Evolutionary conservation across 2,329 filamentous ascomycete species (phyloP), one percentile per base, ranked within the genome.

Genomic region (Phialocephala sp.): DNA sequence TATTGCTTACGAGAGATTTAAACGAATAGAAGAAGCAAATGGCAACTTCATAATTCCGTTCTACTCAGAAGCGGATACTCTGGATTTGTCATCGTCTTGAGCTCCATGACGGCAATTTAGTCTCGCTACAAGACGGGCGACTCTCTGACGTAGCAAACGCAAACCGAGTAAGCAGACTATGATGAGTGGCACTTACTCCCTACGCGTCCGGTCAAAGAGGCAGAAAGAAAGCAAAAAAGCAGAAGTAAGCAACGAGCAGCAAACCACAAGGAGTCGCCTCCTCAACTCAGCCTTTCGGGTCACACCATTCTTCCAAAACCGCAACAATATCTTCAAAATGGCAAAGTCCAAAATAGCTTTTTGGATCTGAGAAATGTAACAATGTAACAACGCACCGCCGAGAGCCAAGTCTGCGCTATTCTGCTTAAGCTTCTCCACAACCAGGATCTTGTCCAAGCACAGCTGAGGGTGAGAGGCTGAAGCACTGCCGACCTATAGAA

Each of bases 201-300:
- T 24, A 22, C 24, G 24, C 32, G 8, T 35, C 3, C 50, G 50
- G 22, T n/a, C 41, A n/a, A n/a, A n/a, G 22, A 50, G 3, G 4
- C 45, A 22, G 8, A 45, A 50, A 47, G 36, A 39, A 39, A 41
- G 37, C 9, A 3, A 3, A 8, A 41, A 18, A 41, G 37, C 9
- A 22, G 15, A 20, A 45, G 43, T 47, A 47, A 47, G 43, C 43
- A 47, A 22, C 43, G 15, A 14, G 50, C 50, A 54, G 50, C 50
- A 52, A 52, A n/a, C n/a, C 22, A 27, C 47, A 32, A 54, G 27
- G 24, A 32, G 22, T 54, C n/a, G 24, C 50, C 50, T 54, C 50
- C 45, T 50, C 12, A 35, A 32, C 12, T 54, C 24, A 27, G 14
- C 22, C 50, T 32, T n/a, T 1, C 11, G 12, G 8, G 35, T 22